These are phyloP conservation scores for Apiospora hydei DNA, from an alignment of 2,329 filamentous ascomycete genomes.

Conservation along the genomic window DNA sequence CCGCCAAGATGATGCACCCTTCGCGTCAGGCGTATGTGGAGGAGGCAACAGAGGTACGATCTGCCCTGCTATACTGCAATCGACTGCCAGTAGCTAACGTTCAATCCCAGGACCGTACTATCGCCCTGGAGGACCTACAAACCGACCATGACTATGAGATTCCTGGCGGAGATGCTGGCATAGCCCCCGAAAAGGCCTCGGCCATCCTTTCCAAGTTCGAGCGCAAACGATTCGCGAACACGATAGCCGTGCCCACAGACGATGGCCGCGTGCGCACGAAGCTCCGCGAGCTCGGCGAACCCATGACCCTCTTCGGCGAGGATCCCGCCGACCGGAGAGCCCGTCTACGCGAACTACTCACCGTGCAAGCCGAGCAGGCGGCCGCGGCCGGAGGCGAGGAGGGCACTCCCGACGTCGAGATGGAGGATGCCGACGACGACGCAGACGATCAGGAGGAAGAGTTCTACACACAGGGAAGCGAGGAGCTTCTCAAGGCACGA, in stretches of 20 bases:
- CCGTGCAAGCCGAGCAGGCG: conserved; percentile 72
- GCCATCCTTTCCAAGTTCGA: conserved; percentile 88
- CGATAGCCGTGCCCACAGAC: conserved; percentile 91
- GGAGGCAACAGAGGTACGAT: conserved; percentile 75
- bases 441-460: conserved; percentile 85
- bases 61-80: conserved; percentile 27
- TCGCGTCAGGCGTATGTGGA: conserved; percentile 94
- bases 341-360: conserved; percentile 81
- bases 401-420: conserved; percentile 64
- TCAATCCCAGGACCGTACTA: conserved; percentile 44
- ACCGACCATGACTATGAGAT: conserved; percentile 87
- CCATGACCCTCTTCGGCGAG: conserved; percentile 93
- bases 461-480: conserved; percentile 88
- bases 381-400: conserved; percentile 55
- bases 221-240: conserved; percentile 86
- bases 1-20: conserved; percentile 75
- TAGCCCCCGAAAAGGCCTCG: conserved; percentile 81
- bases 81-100: conserved; percentile 35
- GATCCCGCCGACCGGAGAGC: conserved; percentile 85
- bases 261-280: conserved; percentile 83
- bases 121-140: conserved; percentile 52
- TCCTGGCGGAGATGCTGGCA: conserved; percentile 68
- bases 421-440: conserved; percentile 70
- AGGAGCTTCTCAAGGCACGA: conserved; percentile 77
- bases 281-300: conserved; percentile 88